Base-by-base conservation (phyloP, 106 monocot genomes). In the Phalaenopsis aphrodite region DNA sequence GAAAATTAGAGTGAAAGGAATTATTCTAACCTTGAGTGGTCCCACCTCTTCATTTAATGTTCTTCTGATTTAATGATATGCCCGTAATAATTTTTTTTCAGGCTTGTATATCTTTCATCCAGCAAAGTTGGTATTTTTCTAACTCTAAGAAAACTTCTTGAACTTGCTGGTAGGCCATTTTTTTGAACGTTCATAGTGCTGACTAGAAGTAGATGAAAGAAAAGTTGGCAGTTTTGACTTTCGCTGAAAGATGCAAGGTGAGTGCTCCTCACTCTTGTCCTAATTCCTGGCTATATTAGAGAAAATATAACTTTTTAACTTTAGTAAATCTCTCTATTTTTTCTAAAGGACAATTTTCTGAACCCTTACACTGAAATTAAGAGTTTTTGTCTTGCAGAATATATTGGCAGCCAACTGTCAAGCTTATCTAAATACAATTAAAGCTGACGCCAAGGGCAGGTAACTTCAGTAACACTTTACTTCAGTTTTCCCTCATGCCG, bases 371-470 rank as follows among this genome's bases (percentile, higher is more conserved):
- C 12, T 79, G 72, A 42, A 52, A 18, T 61, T 42, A 68, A 41
- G 19, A 46, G 8, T 45, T 77, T 45, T 48, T 79, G 23, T 23
- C 4, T 85, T 82, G 82, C 79, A 95, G 95, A 95, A 87, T 78
- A 90, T 92, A 61, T 79, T 92, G 78, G 85, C 84, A 42, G 79
- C 92, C 23, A 92, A 90, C 61, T 92, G 87, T 85, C 87, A 95
- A 58, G 78, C 78, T 36, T 42, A 78, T 42, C 78, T 78, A 39
- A 78, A 78, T 48, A 78, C 78, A 38, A 58, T 78, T 21, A 78
- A 92, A 87, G 92, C 87, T 24, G 90, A 95, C 49, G 81, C 90
- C 36, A 87, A 84, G 72, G 95, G 92, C 43, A 95, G 95, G 95
- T 92, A 81, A 56, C 21, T 2, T 39, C 1, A 42, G 21, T 9